Conservation (phyloP, 306 rosid species). For the Malus domestica region DNA sequence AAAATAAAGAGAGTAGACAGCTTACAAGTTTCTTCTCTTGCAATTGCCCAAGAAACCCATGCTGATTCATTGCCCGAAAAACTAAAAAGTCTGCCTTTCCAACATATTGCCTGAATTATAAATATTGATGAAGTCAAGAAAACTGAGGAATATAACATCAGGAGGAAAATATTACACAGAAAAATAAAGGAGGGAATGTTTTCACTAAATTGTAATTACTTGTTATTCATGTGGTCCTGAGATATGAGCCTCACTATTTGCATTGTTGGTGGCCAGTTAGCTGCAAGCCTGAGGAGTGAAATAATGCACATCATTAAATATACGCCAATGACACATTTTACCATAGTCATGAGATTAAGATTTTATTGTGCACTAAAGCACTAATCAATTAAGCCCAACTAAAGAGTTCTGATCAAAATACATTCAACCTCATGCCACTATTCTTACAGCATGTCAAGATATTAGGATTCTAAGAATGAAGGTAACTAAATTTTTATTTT, state of each 20-base stretch:
- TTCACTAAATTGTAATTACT: constrained; percentile 38
- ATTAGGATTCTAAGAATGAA: neutral
- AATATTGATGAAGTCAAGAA: constrained; percentile 15
- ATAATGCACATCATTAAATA: constrained; percentile 15
- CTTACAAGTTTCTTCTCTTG: constrained; percentile 96
- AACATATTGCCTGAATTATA: constrained; percentile 71
- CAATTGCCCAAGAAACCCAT: constrained; percentile 90
- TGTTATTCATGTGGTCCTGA: constrained; percentile 95
- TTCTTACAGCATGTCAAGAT: neutral
- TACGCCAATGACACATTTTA: neutral
- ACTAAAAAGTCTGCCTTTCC: constrained; percentile 97
- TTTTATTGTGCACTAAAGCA: neutral
- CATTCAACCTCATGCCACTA: neutral
- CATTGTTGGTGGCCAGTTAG: constrained; percentile 90
- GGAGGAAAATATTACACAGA: constrained; percentile 3
- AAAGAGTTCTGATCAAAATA: neutral
- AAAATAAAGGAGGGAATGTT: constrained; percentile 1
- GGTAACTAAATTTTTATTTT: neutral
- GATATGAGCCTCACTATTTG: constrained; percentile 93
- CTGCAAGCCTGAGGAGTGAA: constrained; percentile 72
- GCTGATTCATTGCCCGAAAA: constrained; percentile 87
- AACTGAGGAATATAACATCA: constrained; percentile 3
- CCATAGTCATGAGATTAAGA: neutral
- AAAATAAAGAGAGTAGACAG: neutral
- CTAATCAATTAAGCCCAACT: neutral